Percentiles rank a stretch among this genome's conserved stretches.
Conservation (phyloP, 2,329 filamentous ascomycete species). For the Tolypocladium endophyticum region DNA sequence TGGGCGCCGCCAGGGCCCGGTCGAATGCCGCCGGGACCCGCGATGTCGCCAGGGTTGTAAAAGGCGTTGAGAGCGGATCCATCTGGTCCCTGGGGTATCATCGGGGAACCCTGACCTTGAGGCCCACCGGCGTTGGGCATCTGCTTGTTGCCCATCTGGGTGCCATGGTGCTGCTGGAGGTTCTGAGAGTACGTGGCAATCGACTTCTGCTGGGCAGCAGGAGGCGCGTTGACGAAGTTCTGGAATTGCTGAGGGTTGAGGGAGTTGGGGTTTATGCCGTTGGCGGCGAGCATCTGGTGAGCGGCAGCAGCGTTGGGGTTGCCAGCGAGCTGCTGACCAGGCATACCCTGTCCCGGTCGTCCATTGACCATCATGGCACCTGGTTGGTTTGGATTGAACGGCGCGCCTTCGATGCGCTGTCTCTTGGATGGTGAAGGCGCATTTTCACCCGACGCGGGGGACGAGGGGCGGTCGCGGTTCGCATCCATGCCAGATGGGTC, state of each 20-base stretch:
- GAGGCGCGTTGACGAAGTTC: conserved; percentile 42
- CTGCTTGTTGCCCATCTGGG: conserved; percentile 70
- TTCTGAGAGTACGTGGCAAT: conserved; percentile 81
- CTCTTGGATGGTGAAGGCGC: conserved; percentile 89
- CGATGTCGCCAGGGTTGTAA: conserved; percentile 56
- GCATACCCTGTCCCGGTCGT: conserved; percentile 60
- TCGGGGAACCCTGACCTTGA: conserved; percentile 68
- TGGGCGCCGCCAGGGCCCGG: conserved; percentile 36
- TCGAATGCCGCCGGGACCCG: conserved; percentile 47
- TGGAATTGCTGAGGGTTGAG: conserved; percentile 71
- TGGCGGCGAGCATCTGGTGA: conserved; percentile 52
- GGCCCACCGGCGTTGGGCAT: conserved; percentile 64
- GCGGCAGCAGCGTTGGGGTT: conserved; percentile 37
- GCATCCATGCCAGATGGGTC: conserved; percentile 82
- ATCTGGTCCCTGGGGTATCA: conserved; percentile 67
- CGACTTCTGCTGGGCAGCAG: conserved; percentile 64
- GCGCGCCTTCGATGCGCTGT: conserved; percentile 61
- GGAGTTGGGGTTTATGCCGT: conserved; percentile 65
- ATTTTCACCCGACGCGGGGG: conserved; percentile 74
- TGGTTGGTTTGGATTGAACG: conserved; percentile 61
- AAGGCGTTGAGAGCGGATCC: conserved; percentile 43
- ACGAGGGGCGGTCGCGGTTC: conserved; percentile 69
- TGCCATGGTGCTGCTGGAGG: conserved; percentile 71
- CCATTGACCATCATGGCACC: conserved; percentile 62
- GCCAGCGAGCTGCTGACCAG: conserved; percentile 54